These are phyloP conservation scores for Komagataella populi DNA, from an alignment of 805 yeast genomes.

Conservation along the genomic window DNA sequence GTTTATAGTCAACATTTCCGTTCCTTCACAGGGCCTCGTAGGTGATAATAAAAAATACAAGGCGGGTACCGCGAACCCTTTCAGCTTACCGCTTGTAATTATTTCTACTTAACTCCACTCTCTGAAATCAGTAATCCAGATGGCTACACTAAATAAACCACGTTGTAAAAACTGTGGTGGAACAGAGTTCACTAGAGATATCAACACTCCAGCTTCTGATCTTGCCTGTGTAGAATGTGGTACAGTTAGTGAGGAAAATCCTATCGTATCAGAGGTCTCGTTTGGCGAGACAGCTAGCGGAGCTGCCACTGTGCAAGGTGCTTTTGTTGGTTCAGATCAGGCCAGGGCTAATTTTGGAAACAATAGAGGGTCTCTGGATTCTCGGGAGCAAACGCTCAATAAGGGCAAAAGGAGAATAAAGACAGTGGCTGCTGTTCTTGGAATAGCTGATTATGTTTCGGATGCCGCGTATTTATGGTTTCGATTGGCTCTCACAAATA, in stretches of 20 bases:
- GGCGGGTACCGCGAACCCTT: not conserved
- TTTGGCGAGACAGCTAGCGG: slow-evolving; percentile 89
- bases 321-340: slow-evolving; percentile 84
- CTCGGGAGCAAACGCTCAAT: slow-evolving; percentile 77
- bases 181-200: slow-evolving; percentile 37
- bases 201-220: slow-evolving; percentile 54
- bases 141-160: not conserved
- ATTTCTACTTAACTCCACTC: not conserved
- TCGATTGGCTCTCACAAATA: slow-evolving; percentile 69
- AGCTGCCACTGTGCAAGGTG: slow-evolving; percentile 92
- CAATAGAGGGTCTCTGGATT: slow-evolving; percentile 63
- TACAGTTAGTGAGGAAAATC: slow-evolving; percentile 78
- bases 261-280: slow-evolving; percentile 89
- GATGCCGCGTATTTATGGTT: slow-evolving; percentile 88
- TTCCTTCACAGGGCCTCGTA: not conserved
- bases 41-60: not conserved
- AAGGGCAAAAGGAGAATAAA: slow-evolving; percentile 73
- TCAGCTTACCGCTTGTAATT: not conserved
- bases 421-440: slow-evolving; percentile 66
- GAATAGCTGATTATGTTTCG: slow-evolving; percentile 72
- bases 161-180: slow-evolving; percentile 36
- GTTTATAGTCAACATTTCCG: not conserved
- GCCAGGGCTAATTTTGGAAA: slow-evolving; percentile 59
- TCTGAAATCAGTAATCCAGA: not conserved
- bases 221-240: slow-evolving; percentile 78